These are phyloP conservation scores for Abelmoschus esculentus DNA, from an alignment of 345 rosid species.

Conservation along the genomic window DNA sequence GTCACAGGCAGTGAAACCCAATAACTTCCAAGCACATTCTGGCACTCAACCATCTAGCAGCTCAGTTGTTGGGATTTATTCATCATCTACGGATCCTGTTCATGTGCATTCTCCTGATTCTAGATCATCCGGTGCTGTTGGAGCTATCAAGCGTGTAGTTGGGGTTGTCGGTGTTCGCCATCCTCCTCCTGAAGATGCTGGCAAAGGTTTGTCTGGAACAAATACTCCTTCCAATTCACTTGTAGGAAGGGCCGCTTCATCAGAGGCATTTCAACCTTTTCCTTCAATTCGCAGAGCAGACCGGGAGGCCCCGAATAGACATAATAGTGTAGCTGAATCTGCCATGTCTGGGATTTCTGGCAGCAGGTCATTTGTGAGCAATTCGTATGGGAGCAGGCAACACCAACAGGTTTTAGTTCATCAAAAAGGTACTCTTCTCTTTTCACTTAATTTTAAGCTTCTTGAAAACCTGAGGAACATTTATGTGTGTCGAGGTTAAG, in stretches of 20 bases:
- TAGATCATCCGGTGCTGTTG: constrained; percentile 61
- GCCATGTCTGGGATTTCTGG: constrained; percentile 30
- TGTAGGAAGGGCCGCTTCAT: constrained; percentile 38
- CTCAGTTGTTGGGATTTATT: constrained; percentile 70
- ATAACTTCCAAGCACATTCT: constrained; percentile 29
- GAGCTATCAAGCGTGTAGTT: constrained; percentile 90
- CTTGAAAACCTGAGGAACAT: not conserved
- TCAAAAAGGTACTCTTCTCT: constrained; percentile 43
- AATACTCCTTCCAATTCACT: constrained; percentile 40
- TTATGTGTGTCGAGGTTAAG: not conserved
- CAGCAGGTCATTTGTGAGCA: constrained; percentile 39
- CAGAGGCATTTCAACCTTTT: constrained; percentile 50
- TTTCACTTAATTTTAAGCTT: constrained; percentile 3
- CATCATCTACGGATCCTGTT: constrained; percentile 86
- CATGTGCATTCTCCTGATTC: constrained; percentile 94
- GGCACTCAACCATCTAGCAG: constrained; percentile 40
- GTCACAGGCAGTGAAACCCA: constrained; percentile 29
- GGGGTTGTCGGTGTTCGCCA: constrained; percentile 71
- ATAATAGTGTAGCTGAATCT: constrained; percentile 38
- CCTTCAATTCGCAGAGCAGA: constrained; percentile 48
- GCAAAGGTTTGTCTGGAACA: constrained; percentile 36
- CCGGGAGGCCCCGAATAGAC: constrained; percentile 41
- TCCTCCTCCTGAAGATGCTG: constrained; percentile 43
- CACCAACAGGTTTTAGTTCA: constrained; percentile 51
- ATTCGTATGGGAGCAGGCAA: constrained; percentile 44